Conservation (phyloP, 2,329 filamentous ascomycete genomes). For the Curvularia eragrostidis region DNA sequence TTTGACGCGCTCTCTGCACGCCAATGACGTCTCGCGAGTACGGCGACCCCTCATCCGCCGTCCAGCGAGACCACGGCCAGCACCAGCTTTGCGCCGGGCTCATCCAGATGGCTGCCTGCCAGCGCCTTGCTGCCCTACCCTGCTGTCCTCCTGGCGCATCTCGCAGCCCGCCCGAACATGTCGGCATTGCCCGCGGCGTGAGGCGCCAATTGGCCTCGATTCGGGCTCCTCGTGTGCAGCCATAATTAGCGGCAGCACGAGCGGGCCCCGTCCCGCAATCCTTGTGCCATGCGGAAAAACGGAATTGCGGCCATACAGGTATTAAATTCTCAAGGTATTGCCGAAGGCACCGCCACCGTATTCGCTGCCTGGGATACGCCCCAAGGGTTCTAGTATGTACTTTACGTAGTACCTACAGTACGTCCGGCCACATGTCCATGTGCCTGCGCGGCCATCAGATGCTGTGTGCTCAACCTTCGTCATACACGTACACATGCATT, state of each 20-base stretch:
- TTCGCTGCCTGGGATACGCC: conserved; percentile 15
- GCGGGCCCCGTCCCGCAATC: conserved; percentile 21
- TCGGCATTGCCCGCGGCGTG: conserved; percentile 1
- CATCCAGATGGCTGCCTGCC: conserved; percentile 7
- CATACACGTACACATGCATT: not conserved
- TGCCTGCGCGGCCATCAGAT: not conserved
- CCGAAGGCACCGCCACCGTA: conserved; percentile 20
- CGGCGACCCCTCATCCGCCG: conserved; percentile 17
- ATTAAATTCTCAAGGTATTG: conserved; percentile 24
- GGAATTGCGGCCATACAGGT: conserved; percentile 25
- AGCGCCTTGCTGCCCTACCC: not conserved
- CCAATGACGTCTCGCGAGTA: conserved; percentile 29
- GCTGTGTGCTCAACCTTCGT: no score
- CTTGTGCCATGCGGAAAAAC: conserved; percentile 30
- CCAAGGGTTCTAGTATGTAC: not conserved
- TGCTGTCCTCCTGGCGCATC: conserved; percentile 1
- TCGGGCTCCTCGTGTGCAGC: conserved; percentile 22
- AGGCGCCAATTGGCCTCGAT: conserved; percentile 4
- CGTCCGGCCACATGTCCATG: not conserved
- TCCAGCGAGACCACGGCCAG: no score
- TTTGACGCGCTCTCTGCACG: conserved; percentile 16
- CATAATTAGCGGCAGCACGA: conserved; percentile 22
- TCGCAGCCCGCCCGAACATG: not conserved
- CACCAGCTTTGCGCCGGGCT: conserved; percentile 6
- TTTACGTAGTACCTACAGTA: not conserved